Percentiles rank a stretch among this genome's conserved stretches.
These are phyloP conservation scores for Mitragyna speciosa DNA, from an alignment of 257 asterid species.

Conservation along the genomic window DNA sequence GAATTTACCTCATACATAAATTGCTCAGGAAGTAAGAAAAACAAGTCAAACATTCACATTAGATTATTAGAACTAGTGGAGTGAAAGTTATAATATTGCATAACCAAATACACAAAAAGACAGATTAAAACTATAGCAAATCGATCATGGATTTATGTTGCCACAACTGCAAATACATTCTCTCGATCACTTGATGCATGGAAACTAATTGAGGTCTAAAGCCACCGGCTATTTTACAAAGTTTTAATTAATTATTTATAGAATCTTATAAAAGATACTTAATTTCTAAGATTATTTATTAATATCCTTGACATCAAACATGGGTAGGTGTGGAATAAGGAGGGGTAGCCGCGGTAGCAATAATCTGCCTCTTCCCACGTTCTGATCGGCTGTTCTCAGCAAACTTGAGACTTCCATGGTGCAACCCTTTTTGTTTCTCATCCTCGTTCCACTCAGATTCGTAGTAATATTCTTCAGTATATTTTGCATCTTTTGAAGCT, in stretches of 20 bases:
- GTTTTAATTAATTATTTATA: neutral
- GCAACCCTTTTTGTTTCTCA: constrained; percentile 49
- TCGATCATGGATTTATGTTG: constrained; percentile 10
- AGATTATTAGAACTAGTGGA: neutral
- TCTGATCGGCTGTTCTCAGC: constrained; percentile 62
- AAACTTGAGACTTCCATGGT: constrained; percentile 50
- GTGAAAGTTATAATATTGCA: neutral
- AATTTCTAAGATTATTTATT: neutral
- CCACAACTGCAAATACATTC: constrained; percentile 10
- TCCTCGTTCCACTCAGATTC: constrained; percentile 47
- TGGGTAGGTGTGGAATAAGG: constrained; percentile 37
- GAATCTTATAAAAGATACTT: neutral
- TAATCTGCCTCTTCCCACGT: constrained; percentile 39
- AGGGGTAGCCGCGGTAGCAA: constrained; percentile 22
- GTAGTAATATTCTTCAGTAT: constrained; percentile 51
- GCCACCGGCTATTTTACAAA: neutral
- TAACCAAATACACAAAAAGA: neutral
- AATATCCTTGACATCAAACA: neutral
- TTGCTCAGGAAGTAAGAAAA: neutral
- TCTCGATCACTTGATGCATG: constrained; percentile 1
- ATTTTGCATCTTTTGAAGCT: constrained; percentile 34
- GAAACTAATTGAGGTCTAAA: neutral
- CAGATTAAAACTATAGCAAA: neutral
- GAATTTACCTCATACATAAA: neutral
- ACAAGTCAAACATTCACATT: neutral